Evolutionary conservation across 139 green algal species (phyloP), one percentile per base, ranked within the genome.

Genomic region (Coelastrella sp.): DNA sequence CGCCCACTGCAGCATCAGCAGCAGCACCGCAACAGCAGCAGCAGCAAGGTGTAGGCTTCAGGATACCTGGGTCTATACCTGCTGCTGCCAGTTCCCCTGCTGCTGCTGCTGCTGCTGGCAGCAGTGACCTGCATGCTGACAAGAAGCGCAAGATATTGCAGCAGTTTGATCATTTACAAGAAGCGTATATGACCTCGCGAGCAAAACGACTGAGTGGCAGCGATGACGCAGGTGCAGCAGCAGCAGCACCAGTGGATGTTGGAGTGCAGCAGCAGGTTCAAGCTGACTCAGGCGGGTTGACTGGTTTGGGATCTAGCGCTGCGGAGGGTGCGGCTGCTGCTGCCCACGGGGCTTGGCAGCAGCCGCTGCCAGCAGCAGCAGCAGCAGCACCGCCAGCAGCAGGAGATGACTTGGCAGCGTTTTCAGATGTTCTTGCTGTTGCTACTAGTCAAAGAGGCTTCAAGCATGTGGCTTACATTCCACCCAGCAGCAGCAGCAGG

Each of bases 91-190:
- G 23, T 16, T 60, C 17, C 75, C 32, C 47, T 61, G 60, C 58
- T 60, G 83, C 56, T 73, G 68, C 65, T 65, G 66, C n/a, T 77
- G 79, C 58, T 60, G n/a, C 80, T 77, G 76, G 74, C 73, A 91
- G 80, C 87, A 90, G 32, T 65, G 83, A 80, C 58, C 65, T 66
- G 20, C 81, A 71, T n/a, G 79, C 78, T 80, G 68, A 90, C 32
- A 96, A 95, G 82, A 94, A 94, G 89, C 93, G 93, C 22, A 94
- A 94, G 65, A 94, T 98, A 47, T 74, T 95, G 22, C 91, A 92
- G 8, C 95, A 97, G 91, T 97, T 97, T 90, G 95, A 96, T 14
- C 92, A 96, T 17, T 89, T 98, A 87, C 93, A 98, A 90, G 83
- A 94, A 75, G 93, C 90, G n/a, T 98, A 98, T 90, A 75, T 97